Percentiles rank a stretch among this genome's conserved stretches.
These are phyloP conservation scores for Lodderomyces jiufengensis DNA, from an alignment of 1,139 yeast species.

Conservation along the genomic window DNA sequence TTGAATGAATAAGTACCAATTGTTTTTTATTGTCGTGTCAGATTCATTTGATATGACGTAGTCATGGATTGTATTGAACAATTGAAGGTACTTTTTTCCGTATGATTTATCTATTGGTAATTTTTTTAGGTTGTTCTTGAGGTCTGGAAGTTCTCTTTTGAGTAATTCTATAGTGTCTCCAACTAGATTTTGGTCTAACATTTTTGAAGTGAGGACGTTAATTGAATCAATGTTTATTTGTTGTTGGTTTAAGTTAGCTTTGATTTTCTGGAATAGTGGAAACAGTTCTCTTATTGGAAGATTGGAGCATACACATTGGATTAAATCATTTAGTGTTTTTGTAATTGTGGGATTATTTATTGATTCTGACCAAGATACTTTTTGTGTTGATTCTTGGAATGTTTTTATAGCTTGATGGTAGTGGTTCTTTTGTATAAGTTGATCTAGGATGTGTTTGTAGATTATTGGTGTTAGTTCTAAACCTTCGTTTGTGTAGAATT, in stretches of 20 bases:
- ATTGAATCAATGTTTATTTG: slow-evolving; percentile 40
- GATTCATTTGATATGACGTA: slow-evolving; percentile 42
- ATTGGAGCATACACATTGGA: slow-evolving; percentile 21
- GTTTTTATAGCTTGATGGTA: slow-evolving; percentile 24
- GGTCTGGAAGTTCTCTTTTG: slow-evolving; percentile 54
- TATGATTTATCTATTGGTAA: slow-evolving; percentile 26
- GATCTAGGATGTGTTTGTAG: slow-evolving; percentile 25
- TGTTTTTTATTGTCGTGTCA: slow-evolving; percentile 44
- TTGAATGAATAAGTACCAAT: slow-evolving; percentile 64
- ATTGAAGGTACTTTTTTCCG: slow-evolving; percentile 25
- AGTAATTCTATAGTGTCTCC: slow-evolving; percentile 60
- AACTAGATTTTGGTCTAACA: slow-evolving; percentile 46
- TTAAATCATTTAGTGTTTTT: slow-evolving; percentile 32
- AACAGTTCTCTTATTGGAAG: slow-evolving; percentile 25
- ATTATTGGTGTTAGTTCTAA: slow-evolving; percentile 1
- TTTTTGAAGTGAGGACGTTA: slow-evolving; percentile 41
- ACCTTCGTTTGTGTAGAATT: slow-evolving; percentile 1
- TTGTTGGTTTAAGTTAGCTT: slow-evolving; percentile 32
- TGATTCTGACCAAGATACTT: slow-evolving; percentile 28
- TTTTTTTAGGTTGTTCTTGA: slow-evolving; percentile 32
- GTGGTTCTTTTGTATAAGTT: slow-evolving; percentile 22
- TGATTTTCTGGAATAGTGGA: slow-evolving; percentile 32
- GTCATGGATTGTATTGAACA: slow-evolving; percentile 41
- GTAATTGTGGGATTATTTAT: slow-evolving; percentile 28
- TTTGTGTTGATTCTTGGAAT: slow-evolving; percentile 17